These are phyloP conservation scores for Halophytophthora batemanensis DNA, from an alignment of 352 stramenopile species.

Conservation along the genomic window DNA sequence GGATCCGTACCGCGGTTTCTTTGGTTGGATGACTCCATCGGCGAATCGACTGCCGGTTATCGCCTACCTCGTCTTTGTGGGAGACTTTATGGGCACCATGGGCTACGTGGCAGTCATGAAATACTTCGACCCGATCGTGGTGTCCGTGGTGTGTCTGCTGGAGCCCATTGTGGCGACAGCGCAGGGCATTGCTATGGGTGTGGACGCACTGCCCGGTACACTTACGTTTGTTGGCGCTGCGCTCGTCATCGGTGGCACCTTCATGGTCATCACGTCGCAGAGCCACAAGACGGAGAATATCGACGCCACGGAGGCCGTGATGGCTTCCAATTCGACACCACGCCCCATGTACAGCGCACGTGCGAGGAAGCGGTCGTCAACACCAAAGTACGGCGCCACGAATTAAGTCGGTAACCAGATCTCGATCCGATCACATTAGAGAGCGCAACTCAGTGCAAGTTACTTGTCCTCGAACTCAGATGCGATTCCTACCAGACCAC, in stretches of 20 bases:
- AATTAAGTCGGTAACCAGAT: too few relatives aligned
- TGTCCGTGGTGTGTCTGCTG: constrained; percentile 85
- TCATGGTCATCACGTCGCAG: constrained; percentile 74
- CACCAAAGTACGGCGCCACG: constrained; percentile 47
- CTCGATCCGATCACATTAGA: too few relatives aligned
- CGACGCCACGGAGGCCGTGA: constrained; percentile 74
- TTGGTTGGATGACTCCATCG: constrained; percentile 75
- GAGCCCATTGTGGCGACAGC: constrained; percentile 84
- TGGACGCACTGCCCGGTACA: constrained; percentile 67
- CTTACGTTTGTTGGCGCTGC: constrained; percentile 69
- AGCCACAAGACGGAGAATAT: constrained; percentile 77
- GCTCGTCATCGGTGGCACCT: constrained; percentile 77
- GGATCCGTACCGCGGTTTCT: constrained; percentile 65
- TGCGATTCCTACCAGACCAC: too few relatives aligned
- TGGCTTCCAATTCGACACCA: constrained; percentile 53
- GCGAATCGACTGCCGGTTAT: constrained; percentile 62
- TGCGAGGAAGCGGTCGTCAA: constrained; percentile 44
- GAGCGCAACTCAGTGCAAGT: too few relatives aligned
- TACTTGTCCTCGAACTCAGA: too few relatives aligned
- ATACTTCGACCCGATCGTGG: constrained; percentile 91
- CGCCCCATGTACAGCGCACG: constrained; percentile 63
- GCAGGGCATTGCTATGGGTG: constrained; percentile 69
- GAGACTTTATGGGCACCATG: constrained; percentile 86
- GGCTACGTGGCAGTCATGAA: constrained; percentile 92
- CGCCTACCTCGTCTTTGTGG: constrained; percentile 84